phyloP scores from a whole-genome alignment of 768 basidiomycete genomes.

The Dacryopinax spathularia region DNA sequence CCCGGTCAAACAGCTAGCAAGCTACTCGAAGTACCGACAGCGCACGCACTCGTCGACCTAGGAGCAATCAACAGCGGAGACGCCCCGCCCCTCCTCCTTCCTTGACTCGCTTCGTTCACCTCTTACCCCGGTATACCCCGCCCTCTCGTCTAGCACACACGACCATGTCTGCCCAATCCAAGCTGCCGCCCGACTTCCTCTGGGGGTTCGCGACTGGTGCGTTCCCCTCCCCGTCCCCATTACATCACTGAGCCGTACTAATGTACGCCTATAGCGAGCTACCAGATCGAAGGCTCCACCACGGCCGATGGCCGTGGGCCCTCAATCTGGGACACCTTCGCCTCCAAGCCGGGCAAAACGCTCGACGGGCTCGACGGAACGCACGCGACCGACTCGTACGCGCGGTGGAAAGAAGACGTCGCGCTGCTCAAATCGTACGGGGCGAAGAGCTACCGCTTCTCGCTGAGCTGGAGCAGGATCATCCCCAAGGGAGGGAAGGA shows the following conservation, averaged over 20 bases:
- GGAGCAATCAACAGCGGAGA: not conserved
- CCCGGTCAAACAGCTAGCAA: not conserved
- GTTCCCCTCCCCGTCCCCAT: constrained; percentile 16
- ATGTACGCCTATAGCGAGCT: constrained; percentile 34
- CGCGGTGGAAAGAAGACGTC: constrained; percentile 52
- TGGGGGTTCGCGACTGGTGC: constrained; percentile 60
- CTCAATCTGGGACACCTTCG: constrained; percentile 65
- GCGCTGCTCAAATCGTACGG: constrained; percentile 48
- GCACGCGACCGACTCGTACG: constrained; percentile 58
- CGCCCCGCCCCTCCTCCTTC: not conserved
- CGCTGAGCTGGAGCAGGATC: constrained; percentile 59
- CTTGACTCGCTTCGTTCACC: not conserved
- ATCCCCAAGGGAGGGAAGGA: constrained; percentile 59
- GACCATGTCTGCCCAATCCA: constrained; percentile 11
- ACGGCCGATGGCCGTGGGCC: constrained; percentile 46
- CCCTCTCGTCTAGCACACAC: not conserved
- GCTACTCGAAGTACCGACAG: not conserved
- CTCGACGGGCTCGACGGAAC: constrained; percentile 52
- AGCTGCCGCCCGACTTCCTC: constrained; percentile 45
- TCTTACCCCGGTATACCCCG: not conserved
- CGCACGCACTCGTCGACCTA: not conserved
- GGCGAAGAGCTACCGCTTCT: constrained; percentile 62
- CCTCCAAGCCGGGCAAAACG: constrained; percentile 50
- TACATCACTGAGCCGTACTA: not conserved
- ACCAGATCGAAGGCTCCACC: constrained; percentile 61